Evolutionary conservation across 108 stramenopile species (phyloP).

Genomic region (Epipyxis sp.): DNA sequence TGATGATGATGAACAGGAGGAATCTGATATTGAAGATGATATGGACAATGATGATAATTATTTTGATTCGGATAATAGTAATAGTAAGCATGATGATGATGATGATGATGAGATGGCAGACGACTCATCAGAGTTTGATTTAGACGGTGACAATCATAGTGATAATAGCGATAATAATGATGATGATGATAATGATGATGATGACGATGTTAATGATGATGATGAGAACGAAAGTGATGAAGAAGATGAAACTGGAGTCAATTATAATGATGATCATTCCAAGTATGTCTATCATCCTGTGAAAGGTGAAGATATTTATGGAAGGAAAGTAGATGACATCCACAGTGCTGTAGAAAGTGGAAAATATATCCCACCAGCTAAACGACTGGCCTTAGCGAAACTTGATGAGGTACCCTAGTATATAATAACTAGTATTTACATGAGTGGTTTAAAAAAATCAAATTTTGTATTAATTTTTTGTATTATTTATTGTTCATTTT

Average conservation of each 20-base stretch:
- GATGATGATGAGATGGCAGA: slow-evolving; percentile 5
- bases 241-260: slow-evolving; percentile 9
- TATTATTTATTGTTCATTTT: no score
- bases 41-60: no score
- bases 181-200: slow-evolving; percentile 22
- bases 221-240: neutral
- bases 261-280: neutral
- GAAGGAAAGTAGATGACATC: slow-evolving; percentile 62
- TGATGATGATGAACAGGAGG: no score
- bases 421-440: no score
- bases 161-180: slow-evolving; percentile 14
- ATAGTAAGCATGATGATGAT: no score
- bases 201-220: slow-evolving; percentile 21
- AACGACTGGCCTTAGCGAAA: neutral
- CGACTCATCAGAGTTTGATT: no score
- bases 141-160: slow-evolving; percentile 1
- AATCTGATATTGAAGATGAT: no score
- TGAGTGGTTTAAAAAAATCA: no score
- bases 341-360: slow-evolving; percentile 32
- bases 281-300: slow-evolving; percentile 62
- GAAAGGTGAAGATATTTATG: slow-evolving; percentile 88
- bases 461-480: no score
- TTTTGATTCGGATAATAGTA: no score
- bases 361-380: slow-evolving; percentile 47
- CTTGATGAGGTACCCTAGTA: neutral